These are phyloP conservation scores for Cupressus sempervirens DNA, from an alignment of 75 land plant species.

Conservation along the genomic window DNA sequence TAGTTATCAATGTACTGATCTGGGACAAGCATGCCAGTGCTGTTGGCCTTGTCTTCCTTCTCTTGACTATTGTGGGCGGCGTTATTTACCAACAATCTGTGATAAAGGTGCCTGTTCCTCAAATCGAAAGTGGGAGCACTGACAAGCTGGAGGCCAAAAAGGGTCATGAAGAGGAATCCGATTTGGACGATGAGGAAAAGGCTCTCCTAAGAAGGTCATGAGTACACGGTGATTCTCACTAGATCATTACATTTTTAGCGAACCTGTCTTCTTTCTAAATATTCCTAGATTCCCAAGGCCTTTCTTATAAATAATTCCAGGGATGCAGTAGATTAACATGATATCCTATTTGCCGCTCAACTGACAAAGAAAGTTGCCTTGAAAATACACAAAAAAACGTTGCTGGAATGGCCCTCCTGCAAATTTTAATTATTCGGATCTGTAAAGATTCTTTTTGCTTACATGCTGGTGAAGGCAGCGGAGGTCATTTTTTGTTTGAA, in stretches of 20 bases:
- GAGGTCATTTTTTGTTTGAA: not conserved
- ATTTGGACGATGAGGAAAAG: slow-evolving; percentile 15
- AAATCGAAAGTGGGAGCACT: slow-evolving; percentile 15
- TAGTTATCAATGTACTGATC: slow-evolving; percentile 78
- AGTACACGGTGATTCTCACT: not conserved
- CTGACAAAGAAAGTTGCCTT: not conserved
- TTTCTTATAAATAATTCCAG: not conserved
- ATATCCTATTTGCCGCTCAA: not conserved
- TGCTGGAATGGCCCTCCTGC: not conserved
- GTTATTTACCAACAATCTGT: slow-evolving; percentile 89
- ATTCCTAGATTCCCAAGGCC: not conserved
- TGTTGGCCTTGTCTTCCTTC: slow-evolving; percentile 63
- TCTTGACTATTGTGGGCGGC: slow-evolving; percentile 72
- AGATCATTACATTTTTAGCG: not conserved
- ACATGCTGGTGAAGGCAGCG: not conserved
- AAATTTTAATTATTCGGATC: not conserved
- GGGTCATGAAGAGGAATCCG: slow-evolving; percentile 15
- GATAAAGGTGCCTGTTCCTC: slow-evolving; percentile 24
- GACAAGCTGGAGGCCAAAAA: slow-evolving; percentile 17
- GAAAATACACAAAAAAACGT: not conserved
- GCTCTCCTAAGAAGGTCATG: slow-evolving; percentile 15
- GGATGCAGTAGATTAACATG: not conserved
- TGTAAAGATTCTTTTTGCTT: not conserved
- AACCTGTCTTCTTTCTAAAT: not conserved
- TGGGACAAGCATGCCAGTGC: slow-evolving; percentile 87